Base-by-base conservation (phyloP, 345 rosid genomes). In the Salix viminalis region DNA sequence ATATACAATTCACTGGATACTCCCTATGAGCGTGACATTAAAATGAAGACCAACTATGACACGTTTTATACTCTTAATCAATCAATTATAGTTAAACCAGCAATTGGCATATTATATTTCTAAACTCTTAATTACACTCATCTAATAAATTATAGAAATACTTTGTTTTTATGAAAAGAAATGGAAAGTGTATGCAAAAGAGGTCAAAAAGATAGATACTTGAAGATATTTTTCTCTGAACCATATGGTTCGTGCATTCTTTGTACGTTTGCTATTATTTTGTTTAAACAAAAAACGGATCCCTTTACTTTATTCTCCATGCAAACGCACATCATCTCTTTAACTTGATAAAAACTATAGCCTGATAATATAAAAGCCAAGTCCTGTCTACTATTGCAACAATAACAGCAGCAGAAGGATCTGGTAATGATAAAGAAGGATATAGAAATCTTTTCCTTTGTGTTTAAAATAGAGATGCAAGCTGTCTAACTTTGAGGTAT, bases 401-500 rank as follows among this genome's bases (percentile, higher is more conserved):
- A 19, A 6, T 0, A 21, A 19, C 21, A 19, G 2, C 60, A 39
- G 30, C 30, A 30, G 30, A 2, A 30, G 41, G 41, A 39, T 10
- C 2, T 2, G 60, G 56, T 50, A 5, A 50, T 16, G 19, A 50
- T 6, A 58, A 46, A 50, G 16, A n/a, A n/a, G 37, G 50, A 39
- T 21, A 16, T 23, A 28, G 15, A 39, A 41, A 41, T 52, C 23
- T 15, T 42, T 24, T 71, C 44, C 6, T 19, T 72, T 2, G 13
- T 56, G 61, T 7, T 72, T n/a, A 21, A 62, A 26, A 24, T 62
- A 67, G 14, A 30, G 56, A 79, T 79, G 77, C 70, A 61, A 79
- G 74, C 74, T 74, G 82, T 68, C 70, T 36, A 79, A 32, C 65
- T 74, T 79, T 46, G 18, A 74, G 81, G 70, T 34, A 79, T 79